These are phyloP conservation scores for Acer campestre DNA, from an alignment of 345 rosid genomes.

Conservation along the genomic window DNA sequence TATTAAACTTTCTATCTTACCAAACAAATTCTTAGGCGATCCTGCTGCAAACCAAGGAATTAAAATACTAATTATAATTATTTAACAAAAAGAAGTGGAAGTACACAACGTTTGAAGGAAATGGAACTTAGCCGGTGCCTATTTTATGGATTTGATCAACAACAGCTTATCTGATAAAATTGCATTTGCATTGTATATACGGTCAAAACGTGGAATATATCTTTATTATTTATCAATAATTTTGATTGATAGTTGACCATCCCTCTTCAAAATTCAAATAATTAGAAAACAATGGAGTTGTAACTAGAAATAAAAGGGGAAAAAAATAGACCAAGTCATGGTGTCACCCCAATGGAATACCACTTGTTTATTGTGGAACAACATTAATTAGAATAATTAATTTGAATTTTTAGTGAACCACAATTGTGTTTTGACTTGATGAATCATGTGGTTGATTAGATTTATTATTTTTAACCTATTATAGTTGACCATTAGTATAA, in stretches of 20 bases:
- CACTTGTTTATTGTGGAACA: no score
- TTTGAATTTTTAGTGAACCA: no score
- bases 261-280: no score
- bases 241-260: no score
- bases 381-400: no score
- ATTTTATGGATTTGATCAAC: background rate
- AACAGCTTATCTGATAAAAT: background rate
- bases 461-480: no score
- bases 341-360: no score
- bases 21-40: background rate
- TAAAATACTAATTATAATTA: background rate
- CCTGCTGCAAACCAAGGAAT: background rate
- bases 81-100: background rate
- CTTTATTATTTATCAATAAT: no score
- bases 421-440: background rate
- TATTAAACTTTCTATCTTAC: background rate
- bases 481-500: background rate
- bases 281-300: no score
- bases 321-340: no score
- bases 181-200: background rate
- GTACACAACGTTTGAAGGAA: background rate
- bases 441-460: background rate
- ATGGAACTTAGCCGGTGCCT: background rate
- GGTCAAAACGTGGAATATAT: background rate
- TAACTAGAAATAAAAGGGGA: no score